Conservation (phyloP, 2,329 filamentous ascomycete genomes). For the Aureobasidium namibiae region DNA sequence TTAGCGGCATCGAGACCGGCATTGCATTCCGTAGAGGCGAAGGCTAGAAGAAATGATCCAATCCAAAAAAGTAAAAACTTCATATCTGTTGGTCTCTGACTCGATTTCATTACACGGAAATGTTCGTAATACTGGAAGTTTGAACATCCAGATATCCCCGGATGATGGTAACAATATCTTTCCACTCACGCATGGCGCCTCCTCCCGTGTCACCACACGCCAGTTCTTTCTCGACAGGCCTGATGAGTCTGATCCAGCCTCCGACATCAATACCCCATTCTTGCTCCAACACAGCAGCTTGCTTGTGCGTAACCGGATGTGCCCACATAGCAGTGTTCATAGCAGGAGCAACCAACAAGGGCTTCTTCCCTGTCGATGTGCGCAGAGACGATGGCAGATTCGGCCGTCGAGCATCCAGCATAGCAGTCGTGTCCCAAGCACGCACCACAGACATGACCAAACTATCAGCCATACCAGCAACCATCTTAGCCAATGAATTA, state of each 20-base stretch:
- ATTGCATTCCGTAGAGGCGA: constrained; percentile 13
- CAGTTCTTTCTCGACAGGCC: constrained; percentile 65
- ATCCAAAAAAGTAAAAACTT: constrained; percentile 9
- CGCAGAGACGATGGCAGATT: constrained; percentile 17
- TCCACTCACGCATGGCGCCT: constrained; percentile 79
- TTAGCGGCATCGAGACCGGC: constrained; percentile 12
- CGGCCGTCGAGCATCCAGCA: constrained; percentile 39
- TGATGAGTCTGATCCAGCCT: constrained; percentile 60
- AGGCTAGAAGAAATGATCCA: constrained; percentile 13
- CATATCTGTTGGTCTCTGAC: neutral
- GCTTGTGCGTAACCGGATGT: constrained; percentile 70
- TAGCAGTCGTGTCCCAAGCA: constrained; percentile 76
- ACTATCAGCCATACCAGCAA: constrained; percentile 67
- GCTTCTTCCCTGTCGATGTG: constrained; percentile 42
- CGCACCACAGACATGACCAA: constrained; percentile 65
- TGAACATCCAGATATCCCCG: constrained; percentile 35
- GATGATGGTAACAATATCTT: constrained; percentile 59
- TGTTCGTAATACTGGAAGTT: neutral
- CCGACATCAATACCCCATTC: constrained; percentile 57
- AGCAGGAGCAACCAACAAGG: constrained; percentile 66
- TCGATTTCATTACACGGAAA: neutral
- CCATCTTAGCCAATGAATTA: constrained; percentile 79
- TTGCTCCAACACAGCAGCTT: constrained; percentile 60
- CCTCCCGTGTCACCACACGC: constrained; percentile 79
- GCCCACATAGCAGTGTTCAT: constrained; percentile 93